Base-by-base conservation (phyloP, 352 stramenopile genomes). In the Globisporangium barbulae region DNA sequence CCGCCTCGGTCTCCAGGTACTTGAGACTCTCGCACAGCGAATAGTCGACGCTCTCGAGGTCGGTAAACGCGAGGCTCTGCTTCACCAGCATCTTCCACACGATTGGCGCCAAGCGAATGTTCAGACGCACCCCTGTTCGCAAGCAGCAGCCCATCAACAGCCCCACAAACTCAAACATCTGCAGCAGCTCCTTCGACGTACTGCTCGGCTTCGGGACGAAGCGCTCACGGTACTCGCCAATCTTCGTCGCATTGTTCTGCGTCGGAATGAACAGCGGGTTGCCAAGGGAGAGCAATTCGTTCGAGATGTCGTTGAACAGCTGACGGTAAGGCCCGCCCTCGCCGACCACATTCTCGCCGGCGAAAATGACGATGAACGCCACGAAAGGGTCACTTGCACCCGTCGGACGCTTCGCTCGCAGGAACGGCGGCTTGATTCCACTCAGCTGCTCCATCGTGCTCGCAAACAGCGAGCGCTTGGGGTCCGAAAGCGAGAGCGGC, bases 21-120 rank as follows among this genome's bases (percentile, higher is more conserved):
- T 80, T 76, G 5, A 87, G 65, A 35, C 75, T 85, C 25, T 88
- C 79, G 47, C 78, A 84, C 3, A 85, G 53, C n/a, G 79, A 82
- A 30, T 45, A 69, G 37, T 89, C 81, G 28, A 93, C 74, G 50
- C 75, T 79, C 35, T 90, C 77, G 0, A 93, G 65, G 44, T 93
- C 85, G 4, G 75, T 62, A 8, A 85, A 70, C 15, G 72, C 59
- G 3, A 91, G 64, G n/a, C 68, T 88, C 56, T 93, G 82, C 42
- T 90, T 86, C 33, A 91, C 85, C 3, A 93, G 55, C 72, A 90
- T 77, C 60, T 93, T 93, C 85, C 85, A 93, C 39, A 91, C 75
- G 17, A 91, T 72, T 19, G 85, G 85, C 5, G 85, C 83, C 33
- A 93, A 53, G 22, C 81, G 81, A 45, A 93, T 69, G 31, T 90